phyloP scores from a whole-genome alignment of 2,329 filamentous ascomycete genomes.

The Westerdykella aurantiaca region DNA sequence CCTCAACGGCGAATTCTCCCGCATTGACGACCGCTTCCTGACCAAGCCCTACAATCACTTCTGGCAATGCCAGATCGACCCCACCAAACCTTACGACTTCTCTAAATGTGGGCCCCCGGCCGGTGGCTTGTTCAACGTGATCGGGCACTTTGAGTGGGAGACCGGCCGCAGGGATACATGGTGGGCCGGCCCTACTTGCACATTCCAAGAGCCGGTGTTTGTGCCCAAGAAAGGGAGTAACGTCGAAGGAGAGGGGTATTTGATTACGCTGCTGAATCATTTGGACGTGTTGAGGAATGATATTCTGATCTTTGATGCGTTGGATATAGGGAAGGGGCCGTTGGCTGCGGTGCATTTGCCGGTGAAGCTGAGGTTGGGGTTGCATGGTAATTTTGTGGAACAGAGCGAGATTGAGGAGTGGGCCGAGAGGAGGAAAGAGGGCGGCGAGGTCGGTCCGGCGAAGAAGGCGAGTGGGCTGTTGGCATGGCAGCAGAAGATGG shows the following conservation, averaged over 20 bases:
- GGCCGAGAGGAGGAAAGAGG: slow-evolving; percentile 23
- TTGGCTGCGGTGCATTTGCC: slow-evolving; percentile 40
- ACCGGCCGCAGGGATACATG: slow-evolving; percentile 29
- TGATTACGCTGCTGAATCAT: slow-evolving; percentile 43
- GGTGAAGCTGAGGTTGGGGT: slow-evolving; percentile 26
- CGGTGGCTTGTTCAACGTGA: slow-evolving; percentile 29
- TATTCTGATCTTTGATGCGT: slow-evolving; percentile 41
- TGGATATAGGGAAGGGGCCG: slow-evolving; percentile 34
- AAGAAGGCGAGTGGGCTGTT: slow-evolving; percentile 18
- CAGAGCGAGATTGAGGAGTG: slow-evolving; percentile 27
- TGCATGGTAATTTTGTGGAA: slow-evolving; percentile 32
- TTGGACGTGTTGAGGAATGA: slow-evolving; percentile 38
- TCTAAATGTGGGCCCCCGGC: slow-evolving; percentile 29
- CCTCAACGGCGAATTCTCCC: slow-evolving; percentile 41
- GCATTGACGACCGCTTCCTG: slow-evolving; percentile 43
- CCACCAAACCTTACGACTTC: slow-evolving; percentile 24
- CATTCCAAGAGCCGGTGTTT: slow-evolving; percentile 52
- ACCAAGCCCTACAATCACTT: slow-evolving; percentile 37
- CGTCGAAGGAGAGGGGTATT: slow-evolving; percentile 48
- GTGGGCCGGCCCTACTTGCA: slow-evolving; percentile 36
- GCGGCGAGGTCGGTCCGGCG: slow-evolving; percentile 22
- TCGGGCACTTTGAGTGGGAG: slow-evolving; percentile 31
- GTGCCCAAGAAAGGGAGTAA: slow-evolving; percentile 41
- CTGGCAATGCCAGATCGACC: slow-evolving; percentile 39
- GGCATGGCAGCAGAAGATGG: slow-evolving; percentile 27